Percentiles rank a stretch among this genome's conserved stretches.
Evolutionary conservation across 495 filamentous ascomycete species (phyloP).

Genomic region (Talaromyces adpressus): DNA sequence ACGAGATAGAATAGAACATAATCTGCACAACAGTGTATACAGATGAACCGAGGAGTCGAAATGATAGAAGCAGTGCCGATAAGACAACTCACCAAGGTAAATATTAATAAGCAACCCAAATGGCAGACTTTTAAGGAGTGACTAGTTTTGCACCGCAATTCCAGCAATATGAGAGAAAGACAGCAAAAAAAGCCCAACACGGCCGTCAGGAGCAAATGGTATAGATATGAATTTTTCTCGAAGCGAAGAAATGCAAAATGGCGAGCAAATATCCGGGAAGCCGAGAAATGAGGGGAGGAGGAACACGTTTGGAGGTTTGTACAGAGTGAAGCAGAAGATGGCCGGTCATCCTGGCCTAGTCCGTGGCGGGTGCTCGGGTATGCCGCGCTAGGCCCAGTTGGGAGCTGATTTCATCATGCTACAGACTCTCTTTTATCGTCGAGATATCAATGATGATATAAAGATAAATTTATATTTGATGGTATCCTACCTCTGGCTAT

Average conservation of each 20-base stretch:
- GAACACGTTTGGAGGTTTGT: neutral
- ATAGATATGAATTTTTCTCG: neutral
- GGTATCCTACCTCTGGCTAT: neutral
- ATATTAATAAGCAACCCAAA: conserved; percentile 9
- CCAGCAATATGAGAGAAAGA: conserved; percentile 2
- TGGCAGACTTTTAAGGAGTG: conserved; percentile 17
- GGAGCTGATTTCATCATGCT: neutral
- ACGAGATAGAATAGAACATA: conserved; percentile 1
- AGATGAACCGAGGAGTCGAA: neutral
- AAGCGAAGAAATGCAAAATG: neutral
- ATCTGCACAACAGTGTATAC: neutral
- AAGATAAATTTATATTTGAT: neutral
- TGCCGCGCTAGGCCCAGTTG: conserved; percentile 8
- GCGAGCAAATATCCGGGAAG: neutral
- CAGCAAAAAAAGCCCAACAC: neutral
- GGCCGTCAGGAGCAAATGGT: neutral
- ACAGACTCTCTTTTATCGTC: too few relatives aligned
- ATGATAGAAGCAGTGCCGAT: neutral
- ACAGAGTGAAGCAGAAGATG: conserved; percentile 1
- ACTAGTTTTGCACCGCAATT: neutral
- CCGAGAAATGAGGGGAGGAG: neutral
- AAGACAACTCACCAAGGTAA: conserved; percentile 9
- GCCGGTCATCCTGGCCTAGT: neutral
- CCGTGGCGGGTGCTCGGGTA: conserved; percentile 8
- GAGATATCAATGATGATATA: too few relatives aligned